Evolutionary conservation across 2,329 filamentous ascomycete genomes (phyloP), one percentile per base, ranked within the genome.

Genomic region (Fusarium sp.): DNA sequence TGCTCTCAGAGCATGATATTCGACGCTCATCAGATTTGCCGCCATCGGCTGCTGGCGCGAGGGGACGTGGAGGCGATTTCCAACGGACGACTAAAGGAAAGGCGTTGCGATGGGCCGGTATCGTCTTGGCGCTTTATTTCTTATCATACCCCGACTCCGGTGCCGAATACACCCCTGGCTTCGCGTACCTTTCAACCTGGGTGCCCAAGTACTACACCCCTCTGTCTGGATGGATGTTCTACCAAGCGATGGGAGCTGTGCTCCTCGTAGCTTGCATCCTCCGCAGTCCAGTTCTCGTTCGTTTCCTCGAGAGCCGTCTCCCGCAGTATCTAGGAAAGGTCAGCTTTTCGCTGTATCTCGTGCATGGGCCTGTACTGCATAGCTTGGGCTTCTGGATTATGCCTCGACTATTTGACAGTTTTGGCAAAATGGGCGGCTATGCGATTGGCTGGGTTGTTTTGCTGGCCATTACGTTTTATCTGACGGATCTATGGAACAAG

Each of bases 381-480:
- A 82, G 82, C 3, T 63, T 91, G 7, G 89, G 88, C 38, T 88
- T 92, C 75, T 82, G 89, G 63, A 48, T 93, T 42, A 81, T 82
- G 80, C 80, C 80, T 8, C 68, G 79, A 11, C 68, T 82, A 4
- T 82, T 82, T 42, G 80, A 82, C 21, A 69, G 55, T 15, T 74
- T 82, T 16, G 79, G 79, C 8, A 67, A 70, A 20, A 57, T 58
- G 3, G 63, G 63, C 3, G 80, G 77, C 0, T 79, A 75, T 37
- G 55, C 74, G 1, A 58, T 81, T 5, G 80, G 80, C 5, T 82
- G 76, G 65, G 56, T 76, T 9, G 41, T 75, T 9, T 42, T 80
- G 31, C 44, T 81, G 50, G 66, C 52, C 13, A 58, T 79, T 2
- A 76, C 79, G 1, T 60, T 82, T 57, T 81, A 79, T 29, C 58